Conservation (phyloP, 768 basidiomycete species). For the Tephrocybe sp. region DNA sequence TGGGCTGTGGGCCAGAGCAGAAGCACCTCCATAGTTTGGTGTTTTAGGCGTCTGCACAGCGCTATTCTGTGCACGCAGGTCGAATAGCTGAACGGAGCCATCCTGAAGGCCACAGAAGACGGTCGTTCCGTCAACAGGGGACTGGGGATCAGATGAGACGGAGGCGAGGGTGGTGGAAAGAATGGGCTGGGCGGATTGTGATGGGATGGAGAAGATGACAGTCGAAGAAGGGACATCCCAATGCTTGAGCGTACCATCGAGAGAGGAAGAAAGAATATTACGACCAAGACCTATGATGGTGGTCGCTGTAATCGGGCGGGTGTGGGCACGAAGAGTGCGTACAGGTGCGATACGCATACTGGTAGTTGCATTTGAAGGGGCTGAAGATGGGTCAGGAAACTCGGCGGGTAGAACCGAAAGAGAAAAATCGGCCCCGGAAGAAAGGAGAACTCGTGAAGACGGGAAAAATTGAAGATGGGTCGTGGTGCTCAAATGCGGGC, state of each 20-base stretch:
- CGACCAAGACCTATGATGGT: constrained; percentile 65
- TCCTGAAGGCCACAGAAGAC: constrained; percentile 54
- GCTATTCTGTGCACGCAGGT: constrained; percentile 41
- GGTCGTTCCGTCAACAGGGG: constrained; percentile 32
- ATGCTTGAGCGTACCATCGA: constrained; percentile 65
- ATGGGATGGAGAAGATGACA: constrained; percentile 43
- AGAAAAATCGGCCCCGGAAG: constrained; percentile 65
- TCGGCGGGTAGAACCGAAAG: constrained; percentile 65
- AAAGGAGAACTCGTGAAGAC: constrained; percentile 67
- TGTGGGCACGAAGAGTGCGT: constrained; percentile 65
- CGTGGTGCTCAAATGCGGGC: constrained; percentile 52
- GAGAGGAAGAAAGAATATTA: constrained; percentile 62
- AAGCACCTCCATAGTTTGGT: constrained; percentile 39
- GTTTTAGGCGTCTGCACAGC: constrained; percentile 18
- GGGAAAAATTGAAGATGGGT: constrained; percentile 65
- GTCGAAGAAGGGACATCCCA: constrained; percentile 68
- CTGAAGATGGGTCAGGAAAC: constrained; percentile 25
- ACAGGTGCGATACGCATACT: constrained; percentile 45
- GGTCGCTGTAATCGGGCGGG: constrained; percentile 58
- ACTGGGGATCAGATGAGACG: constrained; percentile 21
- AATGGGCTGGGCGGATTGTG: constrained; percentile 36
- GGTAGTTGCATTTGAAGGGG: constrained; percentile 16
- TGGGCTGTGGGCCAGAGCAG: constrained; percentile 34
- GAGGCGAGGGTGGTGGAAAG: constrained; percentile 43
- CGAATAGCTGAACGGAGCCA: constrained; percentile 55